Base-by-base conservation (phyloP, 179 eudicot species). In the Camellia oleifera region DNA sequence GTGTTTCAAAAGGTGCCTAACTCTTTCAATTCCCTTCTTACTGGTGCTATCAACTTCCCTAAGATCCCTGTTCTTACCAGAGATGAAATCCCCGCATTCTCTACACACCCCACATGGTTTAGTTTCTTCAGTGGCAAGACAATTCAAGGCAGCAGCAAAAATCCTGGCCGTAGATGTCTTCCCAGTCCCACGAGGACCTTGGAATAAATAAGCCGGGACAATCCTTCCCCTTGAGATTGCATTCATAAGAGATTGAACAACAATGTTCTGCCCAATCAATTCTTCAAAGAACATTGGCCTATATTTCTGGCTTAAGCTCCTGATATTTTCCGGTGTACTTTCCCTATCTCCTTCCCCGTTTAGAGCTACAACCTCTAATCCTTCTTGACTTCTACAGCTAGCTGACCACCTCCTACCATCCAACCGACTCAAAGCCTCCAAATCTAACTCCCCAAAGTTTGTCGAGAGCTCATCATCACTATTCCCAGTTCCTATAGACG, bases 151-250 rank as follows among this genome's bases (percentile, higher is more conserved):
- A 78, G 97, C 90, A 50, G 97, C 90, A 81, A 97, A 94, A 72
- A 97, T 88, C 79, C 89, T 89, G 10, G 99, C 97, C 3, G 94
- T 81, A 12, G 97, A 93, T 63, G 97, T 94, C 82, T 97, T 97
- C 23, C 99, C 99, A 32, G 97, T 90, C 20, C 99, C 99, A 79
- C 99, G 98, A 53, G 98, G 98, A 83, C 99, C 99, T 84, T 97
- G 98, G 78, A 97, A 94, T 58, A 97, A 90, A 92, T 94, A 97
- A 74, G 92, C 83, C 11, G 97, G 92, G 45, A 95, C 93, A 86
- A 93, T 86, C 83, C 95, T 88, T 74, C 93, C 93, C 83, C 90
- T 90, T 68, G 88, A 85, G 78, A 97, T 78, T 20, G 94, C 89
- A 86, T 92, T 97, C 87, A 82, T 78, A 66, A 97, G 93, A 50